A percentile compares a stretch with the other conserved stretches of the same genome.
Evolutionary conservation across 2,329 filamentous ascomycete species (phyloP).

Genomic region (Exophiala oligosperma): DNA sequence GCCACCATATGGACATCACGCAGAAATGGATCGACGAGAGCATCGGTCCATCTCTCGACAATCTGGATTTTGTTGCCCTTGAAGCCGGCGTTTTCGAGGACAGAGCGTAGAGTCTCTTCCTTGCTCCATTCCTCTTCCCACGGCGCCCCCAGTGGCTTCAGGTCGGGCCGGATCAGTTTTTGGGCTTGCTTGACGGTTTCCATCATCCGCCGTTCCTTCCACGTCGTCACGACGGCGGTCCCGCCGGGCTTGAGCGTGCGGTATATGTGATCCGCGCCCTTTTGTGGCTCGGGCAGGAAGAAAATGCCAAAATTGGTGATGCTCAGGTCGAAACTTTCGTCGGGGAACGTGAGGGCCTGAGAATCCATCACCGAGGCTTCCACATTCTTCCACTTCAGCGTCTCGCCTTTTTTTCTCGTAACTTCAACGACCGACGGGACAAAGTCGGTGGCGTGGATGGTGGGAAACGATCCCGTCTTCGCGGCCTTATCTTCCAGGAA

Average conservation of each 20-base stretch:
- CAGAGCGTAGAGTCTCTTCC: slow-evolving; percentile 4
- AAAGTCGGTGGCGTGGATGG: slow-evolving; percentile 23
- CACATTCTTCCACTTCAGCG: slow-evolving; percentile 8
- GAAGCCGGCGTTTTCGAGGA: slow-evolving; percentile 5
- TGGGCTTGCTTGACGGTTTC: slow-evolving; percentile 4
- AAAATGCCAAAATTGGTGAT: slow-evolving; percentile 28
- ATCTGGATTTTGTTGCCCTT: slow-evolving; percentile 2
- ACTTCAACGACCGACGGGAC: slow-evolving; percentile 17
- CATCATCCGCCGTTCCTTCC: slow-evolving; percentile 17
- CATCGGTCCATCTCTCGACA: slow-evolving; percentile 7
- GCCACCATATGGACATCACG: slow-evolving; percentile 1
- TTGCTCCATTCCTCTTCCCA: slow-evolving; percentile 8
- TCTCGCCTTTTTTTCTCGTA: neutral
- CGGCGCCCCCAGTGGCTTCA: neutral
- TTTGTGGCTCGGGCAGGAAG: slow-evolving; percentile 22
- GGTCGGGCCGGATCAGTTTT: slow-evolving; percentile 4
- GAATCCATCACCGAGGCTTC: slow-evolving; percentile 20
- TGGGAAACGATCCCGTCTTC: neutral
- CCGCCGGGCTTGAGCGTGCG: slow-evolving; percentile 26
- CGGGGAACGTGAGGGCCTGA: slow-evolving; percentile 13
- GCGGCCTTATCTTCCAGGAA: slow-evolving; percentile 12
- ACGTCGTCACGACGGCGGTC: slow-evolving; percentile 20
- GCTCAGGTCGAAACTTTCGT: slow-evolving; percentile 13
- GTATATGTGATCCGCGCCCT: slow-evolving; percentile 21
- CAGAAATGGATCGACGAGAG: slow-evolving; percentile 2